Evolutionary conservation across 148 eudicot genomes (phyloP).

Genomic region (Cornus florida): DNA sequence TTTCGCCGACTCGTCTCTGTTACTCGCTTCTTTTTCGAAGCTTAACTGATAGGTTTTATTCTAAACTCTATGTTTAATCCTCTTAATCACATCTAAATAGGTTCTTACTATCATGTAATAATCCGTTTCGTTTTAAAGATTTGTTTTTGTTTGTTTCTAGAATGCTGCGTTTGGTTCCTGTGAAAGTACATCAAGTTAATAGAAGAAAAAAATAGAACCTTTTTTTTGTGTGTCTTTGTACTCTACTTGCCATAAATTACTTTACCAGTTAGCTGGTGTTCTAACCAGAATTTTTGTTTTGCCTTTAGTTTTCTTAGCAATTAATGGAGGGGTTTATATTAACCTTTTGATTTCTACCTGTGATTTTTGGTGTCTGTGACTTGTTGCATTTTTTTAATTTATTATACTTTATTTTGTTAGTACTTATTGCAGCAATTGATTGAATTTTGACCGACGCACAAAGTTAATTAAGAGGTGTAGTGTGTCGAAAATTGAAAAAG

Average conservation of each 20-base stretch:
- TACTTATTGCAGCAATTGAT: neutral
- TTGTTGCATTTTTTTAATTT: neutral
- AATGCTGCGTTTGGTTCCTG: slow-evolving; percentile 4
- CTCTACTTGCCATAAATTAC: no score
- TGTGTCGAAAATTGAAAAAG: neutral
- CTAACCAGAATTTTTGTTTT: no score
- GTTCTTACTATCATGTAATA: no score
- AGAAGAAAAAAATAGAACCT: no score
- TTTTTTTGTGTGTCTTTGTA: neutral
- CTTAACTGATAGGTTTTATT: neutral
- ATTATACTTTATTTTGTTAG: neutral
- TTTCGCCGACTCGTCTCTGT: neutral
- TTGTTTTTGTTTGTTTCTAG: neutral
- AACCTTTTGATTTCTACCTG: neutral
- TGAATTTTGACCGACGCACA: neutral
- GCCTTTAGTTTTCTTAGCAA: no score
- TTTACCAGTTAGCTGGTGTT: no score
- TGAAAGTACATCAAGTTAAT: neutral
- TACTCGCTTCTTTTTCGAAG: neutral
- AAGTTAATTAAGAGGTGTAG: neutral
- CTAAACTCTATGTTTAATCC: neutral
- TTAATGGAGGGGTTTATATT: no score
- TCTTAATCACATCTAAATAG: neutral
- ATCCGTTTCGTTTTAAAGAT: no score
- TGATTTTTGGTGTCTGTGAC: neutral